Evolutionary conservation across 1,284 basidiomycete species (phyloP).

Genomic region (Inonotus obliquus): DNA sequence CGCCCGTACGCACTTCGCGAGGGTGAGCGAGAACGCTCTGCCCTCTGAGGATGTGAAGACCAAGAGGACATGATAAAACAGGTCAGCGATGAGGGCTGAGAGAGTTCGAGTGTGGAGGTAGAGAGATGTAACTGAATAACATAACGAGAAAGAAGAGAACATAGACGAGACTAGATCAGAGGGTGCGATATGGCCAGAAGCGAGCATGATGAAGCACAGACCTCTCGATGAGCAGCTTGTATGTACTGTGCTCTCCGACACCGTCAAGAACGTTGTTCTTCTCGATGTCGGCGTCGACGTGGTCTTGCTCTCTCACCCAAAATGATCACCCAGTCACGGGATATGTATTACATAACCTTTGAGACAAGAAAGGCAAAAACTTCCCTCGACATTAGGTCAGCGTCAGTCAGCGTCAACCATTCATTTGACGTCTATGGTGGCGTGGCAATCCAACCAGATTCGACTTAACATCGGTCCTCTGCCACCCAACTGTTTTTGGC

Average conservation of each 20-base stretch:
- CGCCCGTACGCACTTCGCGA: constrained; percentile 49
- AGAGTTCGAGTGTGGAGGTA: constrained; percentile 1
- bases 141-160: constrained; percentile 54
- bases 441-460: no score
- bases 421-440: no score
- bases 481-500: no score
- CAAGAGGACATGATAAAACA: constrained; percentile 44
- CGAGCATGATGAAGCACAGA: constrained; percentile 86
- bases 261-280: constrained; percentile 49
- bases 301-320: background rate
- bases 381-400: no score
- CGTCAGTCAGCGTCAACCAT: no score
- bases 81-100: background rate
- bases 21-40: constrained; percentile 78
- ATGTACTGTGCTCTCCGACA: constrained; percentile 50
- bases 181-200: constrained; percentile 53
- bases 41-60: constrained; percentile 60
- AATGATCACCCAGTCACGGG: background rate
- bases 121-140: constrained; percentile 43
- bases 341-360: background rate
- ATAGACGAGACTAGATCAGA: constrained; percentile 63
- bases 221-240: constrained; percentile 63
- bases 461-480: no score
- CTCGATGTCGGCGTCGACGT: background rate
- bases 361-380: background rate